These are phyloP conservation scores for Quercus glauca DNA, from an alignment of 306 rosid genomes.

Conservation along the genomic window DNA sequence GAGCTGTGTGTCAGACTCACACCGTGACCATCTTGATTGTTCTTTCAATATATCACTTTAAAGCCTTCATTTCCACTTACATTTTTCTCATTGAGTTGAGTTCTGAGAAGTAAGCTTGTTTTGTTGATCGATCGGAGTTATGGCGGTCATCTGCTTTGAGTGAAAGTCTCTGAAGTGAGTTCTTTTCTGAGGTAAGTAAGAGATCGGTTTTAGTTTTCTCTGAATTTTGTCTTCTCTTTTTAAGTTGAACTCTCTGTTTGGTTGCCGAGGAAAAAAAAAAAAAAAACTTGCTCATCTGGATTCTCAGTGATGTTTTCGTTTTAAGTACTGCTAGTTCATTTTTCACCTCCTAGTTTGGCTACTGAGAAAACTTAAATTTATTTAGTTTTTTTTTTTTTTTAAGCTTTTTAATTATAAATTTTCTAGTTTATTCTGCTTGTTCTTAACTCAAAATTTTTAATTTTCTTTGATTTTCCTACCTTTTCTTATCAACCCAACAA, in stretches of 20 bases:
- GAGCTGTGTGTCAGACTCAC: constrained; percentile 22
- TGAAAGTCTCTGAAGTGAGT: constrained; percentile 9
- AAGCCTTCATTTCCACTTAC: constrained; percentile 27
- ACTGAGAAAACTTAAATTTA: background rate
- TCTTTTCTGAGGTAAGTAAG: constrained; percentile 45
- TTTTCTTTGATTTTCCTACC: background rate
- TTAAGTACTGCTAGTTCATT: constrained; percentile 5
- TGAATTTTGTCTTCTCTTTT: background rate
- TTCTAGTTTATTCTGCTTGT: background rate
- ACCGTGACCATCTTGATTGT: constrained; percentile 14
- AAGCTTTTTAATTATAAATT: background rate
- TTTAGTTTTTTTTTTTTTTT: background rate
- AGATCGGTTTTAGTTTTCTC: constrained; percentile 29
- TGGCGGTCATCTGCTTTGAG: background rate
- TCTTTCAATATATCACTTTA: background rate
- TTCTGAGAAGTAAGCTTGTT: background rate
- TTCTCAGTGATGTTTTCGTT: constrained; percentile 8
- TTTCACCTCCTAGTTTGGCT: constrained; percentile 7
- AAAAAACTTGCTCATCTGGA: constrained; percentile 9
- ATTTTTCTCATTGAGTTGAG: constrained; percentile 12
- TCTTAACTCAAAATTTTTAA: background rate
- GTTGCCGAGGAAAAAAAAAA: constrained; percentile 7
- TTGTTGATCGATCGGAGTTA: constrained; percentile 16
- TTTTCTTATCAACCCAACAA: constrained; percentile 7
- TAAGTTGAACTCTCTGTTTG: constrained; percentile 10